Evolutionary conservation across 2,329 filamentous ascomycete genomes (phyloP).

Genomic region (Botrytis elliptica): DNA sequence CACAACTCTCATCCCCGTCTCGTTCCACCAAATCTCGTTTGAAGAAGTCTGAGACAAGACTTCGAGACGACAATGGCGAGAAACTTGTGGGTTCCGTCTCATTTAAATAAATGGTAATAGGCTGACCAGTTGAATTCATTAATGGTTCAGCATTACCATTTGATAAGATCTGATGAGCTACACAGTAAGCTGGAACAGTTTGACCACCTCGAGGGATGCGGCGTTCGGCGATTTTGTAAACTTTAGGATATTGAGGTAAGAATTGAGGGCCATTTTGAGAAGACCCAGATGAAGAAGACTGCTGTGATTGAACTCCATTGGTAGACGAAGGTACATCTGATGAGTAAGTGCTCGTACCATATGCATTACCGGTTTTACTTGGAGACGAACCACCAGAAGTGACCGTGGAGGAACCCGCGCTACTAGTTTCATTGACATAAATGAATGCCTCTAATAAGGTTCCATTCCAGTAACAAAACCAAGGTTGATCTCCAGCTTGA

Average conservation of each 20-base stretch:
- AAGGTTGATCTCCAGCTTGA: slow-evolving; percentile 58
- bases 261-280: slow-evolving; percentile 30
- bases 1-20: slow-evolving; percentile 15
- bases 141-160: slow-evolving; percentile 42
- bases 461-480: slow-evolving; percentile 69
- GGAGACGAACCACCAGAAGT: slow-evolving; percentile 6
- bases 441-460: slow-evolving; percentile 67
- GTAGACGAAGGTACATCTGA: slow-evolving; percentile 37
- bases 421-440: slow-evolving; percentile 50
- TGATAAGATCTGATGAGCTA: slow-evolving; percentile 60
- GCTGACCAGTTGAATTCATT: slow-evolving; percentile 33
- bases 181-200: slow-evolving; percentile 56
- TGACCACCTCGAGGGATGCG: slow-evolving; percentile 41
- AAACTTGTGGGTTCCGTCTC: slow-evolving; percentile 33
- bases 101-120: slow-evolving; percentile 33
- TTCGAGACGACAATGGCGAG: slow-evolving; percentile 22
- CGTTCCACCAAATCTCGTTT: slow-evolving; percentile 10
- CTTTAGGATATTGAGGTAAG: slow-evolving; percentile 50
- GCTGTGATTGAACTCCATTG: background rate
- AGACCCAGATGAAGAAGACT: slow-evolving; percentile 23
- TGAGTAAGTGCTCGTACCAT: slow-evolving; percentile 16
- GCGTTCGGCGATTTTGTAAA: slow-evolving; percentile 66
- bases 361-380: background rate
- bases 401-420: slow-evolving; percentile 36
- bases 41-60: background rate